Conservation (phyloP, 208 protist species). For the Trypanosoma congolense region DNA sequence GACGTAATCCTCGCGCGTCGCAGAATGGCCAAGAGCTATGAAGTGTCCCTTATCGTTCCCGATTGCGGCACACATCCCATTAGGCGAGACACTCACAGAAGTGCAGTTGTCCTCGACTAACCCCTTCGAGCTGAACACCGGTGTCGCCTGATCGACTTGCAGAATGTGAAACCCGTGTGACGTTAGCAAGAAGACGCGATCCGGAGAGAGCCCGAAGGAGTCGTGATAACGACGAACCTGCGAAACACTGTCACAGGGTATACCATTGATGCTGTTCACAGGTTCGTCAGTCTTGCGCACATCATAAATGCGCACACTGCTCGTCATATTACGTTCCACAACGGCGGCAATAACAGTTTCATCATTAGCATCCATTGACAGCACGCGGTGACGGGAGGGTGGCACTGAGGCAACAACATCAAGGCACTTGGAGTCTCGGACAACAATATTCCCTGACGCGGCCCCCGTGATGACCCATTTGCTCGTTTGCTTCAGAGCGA, state of each 20-base stretch:
- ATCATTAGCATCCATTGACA: slow-evolving; percentile 73
- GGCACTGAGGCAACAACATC: slow-evolving; percentile 34
- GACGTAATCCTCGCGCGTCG: slow-evolving; percentile 62
- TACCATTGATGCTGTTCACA: slow-evolving; percentile 52
- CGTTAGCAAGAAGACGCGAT: slow-evolving; percentile 69
- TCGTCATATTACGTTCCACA: slow-evolving; percentile 58
- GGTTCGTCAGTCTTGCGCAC: slow-evolving; percentile 63
- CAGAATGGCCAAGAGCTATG: slow-evolving; percentile 67
- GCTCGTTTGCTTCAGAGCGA: slow-evolving; percentile 55
- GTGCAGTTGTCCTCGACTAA: slow-evolving; percentile 60
- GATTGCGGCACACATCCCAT: slow-evolving; percentile 74
- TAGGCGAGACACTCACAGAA: slow-evolving; percentile 64
- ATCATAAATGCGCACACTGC: slow-evolving; percentile 80
- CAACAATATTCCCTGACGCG: slow-evolving; percentile 48
- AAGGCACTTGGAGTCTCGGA: slow-evolving; percentile 49
- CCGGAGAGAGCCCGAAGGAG: slow-evolving; percentile 42
- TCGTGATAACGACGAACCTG: slow-evolving; percentile 76
- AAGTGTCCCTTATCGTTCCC: slow-evolving; percentile 86
- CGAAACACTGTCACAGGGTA: slow-evolving; percentile 59
- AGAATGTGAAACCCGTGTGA: slow-evolving; percentile 72
- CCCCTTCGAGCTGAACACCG: slow-evolving; percentile 49
- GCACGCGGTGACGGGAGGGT: slow-evolving; percentile 56
- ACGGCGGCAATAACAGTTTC: slow-evolving; percentile 72
- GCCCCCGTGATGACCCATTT: slow-evolving; percentile 71
- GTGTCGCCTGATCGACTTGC: slow-evolving; percentile 61